Evolutionary conservation across 352 stramenopile genomes (phyloP), one percentile per base, ranked within the genome.

Genomic region (Phytophthora agathidicida): DNA sequence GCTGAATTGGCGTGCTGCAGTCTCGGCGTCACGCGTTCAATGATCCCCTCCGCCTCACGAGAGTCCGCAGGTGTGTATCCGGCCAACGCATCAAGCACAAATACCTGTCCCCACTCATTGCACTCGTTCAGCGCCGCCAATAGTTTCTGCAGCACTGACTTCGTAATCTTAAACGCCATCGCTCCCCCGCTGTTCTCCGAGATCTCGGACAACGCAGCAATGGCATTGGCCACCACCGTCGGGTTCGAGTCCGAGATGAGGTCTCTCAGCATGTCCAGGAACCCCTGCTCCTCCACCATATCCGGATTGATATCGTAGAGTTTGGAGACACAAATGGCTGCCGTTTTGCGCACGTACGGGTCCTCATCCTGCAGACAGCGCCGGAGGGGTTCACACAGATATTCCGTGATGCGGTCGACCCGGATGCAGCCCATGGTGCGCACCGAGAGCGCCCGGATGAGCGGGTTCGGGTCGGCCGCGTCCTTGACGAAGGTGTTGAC

Each of bases 361-460:
- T 99, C 97, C 43, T 94, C 83, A 54, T 96, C 97, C 27, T 96
- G 86, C 19, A 99, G 80, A 42, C 96, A 97, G 24, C 91, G 86
- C 44, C 83, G 78, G 28, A 99, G 78, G 7, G 98, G 98, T 60
- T 99, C 97, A 66, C 96, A 99, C 16, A 99, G 70, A 68, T 98
- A 98, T 74, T 99, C 98, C 17, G 97, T 99, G 75, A 99, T 99
- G 20, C 96, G 93, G 67, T 99, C 97, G 5, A 99, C 97, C 17
- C 97, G 96, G 62, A 99, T 99, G 74, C 97, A 99, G 47, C 97
- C 97, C 97, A 99, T 99, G 20, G 97, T 99, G 37, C 98, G 91
- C 9, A 99, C 95, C 5, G 98, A 98, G 13, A 99, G 77, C n/a
- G 97, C 98, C 19, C 94, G 88, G 54, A 98, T 97, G 23, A 98